These are phyloP conservation scores for Prunus dulcis DNA, from an alignment of 306 rosid genomes.

Conservation along the genomic window DNA sequence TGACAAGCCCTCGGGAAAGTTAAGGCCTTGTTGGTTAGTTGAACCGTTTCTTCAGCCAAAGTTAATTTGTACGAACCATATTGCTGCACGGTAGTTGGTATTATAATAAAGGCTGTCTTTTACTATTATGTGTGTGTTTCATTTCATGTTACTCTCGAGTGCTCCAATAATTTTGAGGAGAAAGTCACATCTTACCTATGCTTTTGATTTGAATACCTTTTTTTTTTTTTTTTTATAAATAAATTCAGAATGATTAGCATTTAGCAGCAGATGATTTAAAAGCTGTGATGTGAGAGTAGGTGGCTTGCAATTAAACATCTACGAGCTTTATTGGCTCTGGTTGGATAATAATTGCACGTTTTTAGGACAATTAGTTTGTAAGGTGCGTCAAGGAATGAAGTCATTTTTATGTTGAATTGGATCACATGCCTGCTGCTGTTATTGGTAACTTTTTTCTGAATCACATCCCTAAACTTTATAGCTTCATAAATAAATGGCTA, in stretches of 20 bases:
- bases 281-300: conserved; percentile 12
- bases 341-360: background rate
- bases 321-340: background rate
- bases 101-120: conserved; percentile 38
- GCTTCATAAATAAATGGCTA: no score
- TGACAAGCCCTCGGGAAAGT: background rate
- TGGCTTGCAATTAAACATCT: conserved; percentile 11
- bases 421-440: background rate
- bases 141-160: background rate
- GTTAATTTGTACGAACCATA: conserved; percentile 31
- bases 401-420: background rate
- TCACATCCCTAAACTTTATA: no score
- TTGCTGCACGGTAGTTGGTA: conserved; percentile 54
- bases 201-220: background rate
- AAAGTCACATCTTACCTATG: background rate
- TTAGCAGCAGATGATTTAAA: background rate
- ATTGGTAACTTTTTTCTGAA: background rate
- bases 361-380: background rate
- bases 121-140: background rate
- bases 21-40: conserved; percentile 30
- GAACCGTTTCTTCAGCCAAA: conserved; percentile 48
- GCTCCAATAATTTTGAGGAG: background rate
- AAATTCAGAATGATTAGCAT: background rate
- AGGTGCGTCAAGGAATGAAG: no score
- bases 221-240: background rate